phyloP scores from a whole-genome alignment of 371 early-diverging fungal species.

The Nosema granulosis region DNA sequence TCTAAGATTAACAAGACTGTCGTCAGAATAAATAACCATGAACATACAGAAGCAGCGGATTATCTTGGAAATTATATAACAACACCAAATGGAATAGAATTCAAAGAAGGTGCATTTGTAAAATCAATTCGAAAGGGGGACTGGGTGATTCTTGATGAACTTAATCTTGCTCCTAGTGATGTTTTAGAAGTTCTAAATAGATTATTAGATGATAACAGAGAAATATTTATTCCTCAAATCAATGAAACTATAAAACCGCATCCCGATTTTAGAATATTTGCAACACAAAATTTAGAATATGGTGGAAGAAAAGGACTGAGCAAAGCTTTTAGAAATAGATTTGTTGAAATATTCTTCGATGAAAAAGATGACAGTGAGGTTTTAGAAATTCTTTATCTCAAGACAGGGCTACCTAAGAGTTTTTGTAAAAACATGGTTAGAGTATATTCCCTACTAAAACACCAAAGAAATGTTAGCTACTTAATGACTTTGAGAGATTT shows the following conservation, averaged over 20 bases:
- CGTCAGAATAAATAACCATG: conserved; percentile 98
- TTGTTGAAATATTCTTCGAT: conserved; percentile 71
- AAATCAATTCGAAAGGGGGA: conserved; percentile 88
- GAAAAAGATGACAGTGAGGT: conserved; percentile 52
- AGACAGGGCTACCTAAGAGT: conserved; percentile 39
- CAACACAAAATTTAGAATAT: conserved; percentile 97
- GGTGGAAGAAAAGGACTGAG: conserved; percentile 96
- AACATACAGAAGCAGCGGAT: conserved; percentile 95
- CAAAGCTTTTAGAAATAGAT: conserved; percentile 95
- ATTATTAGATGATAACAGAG: conserved; percentile 94
- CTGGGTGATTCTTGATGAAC: conserved; percentile 98
- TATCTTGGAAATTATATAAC: conserved; percentile 86
- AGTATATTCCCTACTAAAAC: conserved; percentile 74
- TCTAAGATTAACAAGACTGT: conserved; percentile 80
- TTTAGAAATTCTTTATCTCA: conserved; percentile 38
- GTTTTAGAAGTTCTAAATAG: conserved; percentile 97
- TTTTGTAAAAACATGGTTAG: conserved; percentile 71
- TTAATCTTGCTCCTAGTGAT: conserved; percentile 96
- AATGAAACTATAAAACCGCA: conserved; percentile 88
- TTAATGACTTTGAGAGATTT: conserved; percentile 92
- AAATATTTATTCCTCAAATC: conserved; percentile 89
- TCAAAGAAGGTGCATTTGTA: conserved; percentile 90
- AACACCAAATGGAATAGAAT: conserved; percentile 68
- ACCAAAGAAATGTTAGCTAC: conserved; percentile 68
- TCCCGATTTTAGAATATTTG: conserved; percentile 93